These are phyloP conservation scores for Suhomyces yuchorum DNA, from an alignment of 1,139 yeast genomes.

Conservation along the genomic window DNA sequence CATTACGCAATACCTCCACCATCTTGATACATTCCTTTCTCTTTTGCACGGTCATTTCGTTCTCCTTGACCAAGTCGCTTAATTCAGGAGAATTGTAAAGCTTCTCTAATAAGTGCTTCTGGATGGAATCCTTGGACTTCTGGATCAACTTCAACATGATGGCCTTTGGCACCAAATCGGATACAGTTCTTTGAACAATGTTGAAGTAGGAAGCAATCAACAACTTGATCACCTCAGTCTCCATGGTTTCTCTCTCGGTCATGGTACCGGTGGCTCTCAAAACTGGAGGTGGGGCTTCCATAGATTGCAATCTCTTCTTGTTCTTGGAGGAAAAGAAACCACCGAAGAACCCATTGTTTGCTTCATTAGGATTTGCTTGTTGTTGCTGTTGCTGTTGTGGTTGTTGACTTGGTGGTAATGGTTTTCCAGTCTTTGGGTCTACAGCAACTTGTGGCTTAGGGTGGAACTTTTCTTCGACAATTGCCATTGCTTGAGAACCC, in stretches of 20 bases:
- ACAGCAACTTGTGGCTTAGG: slow-evolving; percentile 79
- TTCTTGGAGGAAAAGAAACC: slow-evolving; percentile 92
- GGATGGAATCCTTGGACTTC: slow-evolving; percentile 82
- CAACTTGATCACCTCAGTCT: slow-evolving; percentile 93
- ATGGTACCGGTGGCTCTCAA: slow-evolving; percentile 92
- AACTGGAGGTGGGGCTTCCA: slow-evolving; percentile 97
- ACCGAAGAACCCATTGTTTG: slow-evolving; percentile 80
- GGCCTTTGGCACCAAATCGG: slow-evolving; percentile 93
- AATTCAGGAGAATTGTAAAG: slow-evolving; percentile 77
- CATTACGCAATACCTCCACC: slow-evolving; percentile 89
- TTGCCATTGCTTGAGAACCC: slow-evolving; percentile 94
- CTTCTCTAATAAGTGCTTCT: slow-evolving; percentile 84
- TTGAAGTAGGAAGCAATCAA: slow-evolving; percentile 86
- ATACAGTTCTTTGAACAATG: slow-evolving; percentile 91
- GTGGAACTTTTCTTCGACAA: slow-evolving; percentile 88
- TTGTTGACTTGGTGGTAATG: slow-evolving; percentile 53
- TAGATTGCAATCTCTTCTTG: slow-evolving; percentile 89
- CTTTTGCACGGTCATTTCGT: slow-evolving; percentile 89
- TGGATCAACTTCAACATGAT: slow-evolving; percentile 89
- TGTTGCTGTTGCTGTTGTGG: slow-evolving; percentile 30
- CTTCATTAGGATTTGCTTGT: slow-evolving; percentile 38
- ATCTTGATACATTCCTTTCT: slow-evolving; percentile 92
- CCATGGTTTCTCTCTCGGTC: slow-evolving; percentile 95
- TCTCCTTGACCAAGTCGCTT: slow-evolving; percentile 82
- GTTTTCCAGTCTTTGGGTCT: slow-evolving; percentile 93